Base-by-base conservation (phyloP, 495 filamentous ascomycete species). In the Talaromyces wortmannii region DNA sequence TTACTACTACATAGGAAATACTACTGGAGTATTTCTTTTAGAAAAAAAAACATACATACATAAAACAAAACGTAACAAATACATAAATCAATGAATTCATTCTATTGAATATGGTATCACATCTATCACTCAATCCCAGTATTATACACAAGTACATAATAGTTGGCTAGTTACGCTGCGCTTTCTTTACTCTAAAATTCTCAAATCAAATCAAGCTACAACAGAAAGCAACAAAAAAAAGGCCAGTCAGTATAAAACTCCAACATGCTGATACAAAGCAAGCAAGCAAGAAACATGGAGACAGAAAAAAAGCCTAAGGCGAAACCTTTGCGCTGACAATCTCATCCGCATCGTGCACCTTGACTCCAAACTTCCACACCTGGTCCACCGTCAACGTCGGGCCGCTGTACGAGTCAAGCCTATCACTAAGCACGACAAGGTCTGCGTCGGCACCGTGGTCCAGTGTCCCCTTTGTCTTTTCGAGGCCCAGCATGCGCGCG, bases 281-380 rank as follows among this genome's bases (percentile, higher is more conserved):
- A 40, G 13, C 13, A 40, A 40, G 8, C 8, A 40, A 40, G 13
- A 40, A 40, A 13, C 33, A 36, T 6, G 12, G 6, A 36, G 12
- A 12, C 6, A 12, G 33, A 36, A 12, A 36, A 12, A 36, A 36
- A 6, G 33, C 12, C 12, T 36, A 36, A 36, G 33, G 6, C 12
- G 12, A 36, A 36, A 36, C 12, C 36, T 40, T 40, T 2, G 36
- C 13, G 36, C 36, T 5, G 1, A 40, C 36, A 40, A 40, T 32
- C 43, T 6, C 32, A 18, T 46, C 44, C 10, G 44, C 69, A 57
- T 78, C 74, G 55, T 67, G 66, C 23, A 78, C 73, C 65, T 75
- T 76, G 6, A 68, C 65, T n/a, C 88, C 88, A 63, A 87, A 84
- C 69, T 91, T 91, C 86, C 86, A 91, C 30, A 90, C 87, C 65